A percentile compares a stretch with the other conserved stretches of the same genome.
These are phyloP conservation scores for Eremothecium gossypii DNA, from an alignment of 1,139 yeast species.

Conservation along the genomic window DNA sequence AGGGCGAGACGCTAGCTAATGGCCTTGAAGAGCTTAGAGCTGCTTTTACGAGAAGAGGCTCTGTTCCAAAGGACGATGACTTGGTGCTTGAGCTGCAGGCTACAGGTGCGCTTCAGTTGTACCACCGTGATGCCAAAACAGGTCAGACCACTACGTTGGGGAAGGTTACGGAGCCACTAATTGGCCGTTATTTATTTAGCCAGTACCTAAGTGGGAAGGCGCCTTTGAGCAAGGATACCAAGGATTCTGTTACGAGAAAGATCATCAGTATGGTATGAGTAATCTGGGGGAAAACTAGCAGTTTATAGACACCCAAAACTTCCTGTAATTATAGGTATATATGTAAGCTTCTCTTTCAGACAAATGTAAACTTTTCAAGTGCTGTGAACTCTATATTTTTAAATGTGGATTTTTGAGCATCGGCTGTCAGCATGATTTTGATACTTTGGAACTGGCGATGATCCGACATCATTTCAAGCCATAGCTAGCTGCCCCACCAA, in stretches of 20 bases:
- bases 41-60: slow-evolving; percentile 45
- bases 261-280: slow-evolving; percentile 14
- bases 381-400: too few species aligned
- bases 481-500: slow-evolving; percentile 14
- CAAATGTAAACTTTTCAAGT: too few species aligned
- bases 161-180: slow-evolving; percentile 39
- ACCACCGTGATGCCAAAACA: slow-evolving; percentile 34
- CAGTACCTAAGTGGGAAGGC: slow-evolving; percentile 52
- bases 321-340: slow-evolving; percentile 36
- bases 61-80: slow-evolving; percentile 56
- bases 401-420: too few species aligned
- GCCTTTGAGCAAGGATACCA: slow-evolving; percentile 40
- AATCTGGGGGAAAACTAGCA: not conserved
- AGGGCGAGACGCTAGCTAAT: slow-evolving; percentile 32
- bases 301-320: not conserved
- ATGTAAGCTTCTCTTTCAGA: too few species aligned
- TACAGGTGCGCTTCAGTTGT: slow-evolving; percentile 39
- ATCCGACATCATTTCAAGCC: too few species aligned
- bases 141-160: slow-evolving; percentile 36
- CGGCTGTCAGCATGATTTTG: too few species aligned
- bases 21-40: slow-evolving; percentile 51
- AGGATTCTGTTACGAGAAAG: slow-evolving; percentile 27
- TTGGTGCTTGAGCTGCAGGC: slow-evolving; percentile 41
- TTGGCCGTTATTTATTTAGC: slow-evolving; percentile 44
- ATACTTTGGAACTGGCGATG: too few species aligned